phyloP scores from a whole-genome alignment of 2,329 filamentous ascomycete species.

The Aspergillus brunneoviolaceus region DNA sequence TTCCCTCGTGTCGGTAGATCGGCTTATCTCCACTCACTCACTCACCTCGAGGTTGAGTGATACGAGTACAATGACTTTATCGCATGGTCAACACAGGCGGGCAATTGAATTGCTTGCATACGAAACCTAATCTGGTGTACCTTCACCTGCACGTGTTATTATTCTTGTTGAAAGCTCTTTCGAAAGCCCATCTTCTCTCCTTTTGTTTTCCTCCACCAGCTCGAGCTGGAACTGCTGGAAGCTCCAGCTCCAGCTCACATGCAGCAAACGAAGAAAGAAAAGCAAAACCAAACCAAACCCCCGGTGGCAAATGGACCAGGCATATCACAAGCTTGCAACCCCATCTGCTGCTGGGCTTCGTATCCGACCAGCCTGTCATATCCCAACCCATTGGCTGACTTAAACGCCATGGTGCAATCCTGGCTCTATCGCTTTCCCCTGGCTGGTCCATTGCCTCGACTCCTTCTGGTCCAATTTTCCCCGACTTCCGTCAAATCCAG shows the following conservation, averaged over 20 bases:
- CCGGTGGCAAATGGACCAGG: conserved; percentile 1
- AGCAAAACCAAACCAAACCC: neutral
- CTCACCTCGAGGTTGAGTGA: too few relatives aligned
- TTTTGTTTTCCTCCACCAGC: neutral
- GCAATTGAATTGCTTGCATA: neutral
- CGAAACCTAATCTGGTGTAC: neutral
- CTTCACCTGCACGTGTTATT: too few relatives aligned
- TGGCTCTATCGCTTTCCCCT: conserved; percentile 14
- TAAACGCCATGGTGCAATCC: conserved; percentile 6
- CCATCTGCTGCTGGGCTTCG: neutral
- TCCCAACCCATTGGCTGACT: conserved; percentile 1
- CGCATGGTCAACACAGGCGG: too few relatives aligned
- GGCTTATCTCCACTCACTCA: too few relatives aligned
- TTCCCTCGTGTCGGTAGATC: neutral
- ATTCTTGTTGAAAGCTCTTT: neutral
- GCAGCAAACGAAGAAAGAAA: neutral
- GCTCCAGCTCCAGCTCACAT: neutral
- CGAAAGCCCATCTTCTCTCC: neutral
- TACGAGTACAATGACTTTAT: too few relatives aligned
- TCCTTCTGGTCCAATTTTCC: neutral
- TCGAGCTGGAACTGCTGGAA: too few relatives aligned
- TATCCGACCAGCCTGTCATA: conserved; percentile 1
- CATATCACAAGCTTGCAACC: conserved; percentile 4
- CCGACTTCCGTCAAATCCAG: conserved; percentile 6
- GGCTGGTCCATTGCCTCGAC: conserved; percentile 15